phyloP scores from a whole-genome alignment of 371 early-diverging fungal genomes.

The Massospora cicadina region DNA sequence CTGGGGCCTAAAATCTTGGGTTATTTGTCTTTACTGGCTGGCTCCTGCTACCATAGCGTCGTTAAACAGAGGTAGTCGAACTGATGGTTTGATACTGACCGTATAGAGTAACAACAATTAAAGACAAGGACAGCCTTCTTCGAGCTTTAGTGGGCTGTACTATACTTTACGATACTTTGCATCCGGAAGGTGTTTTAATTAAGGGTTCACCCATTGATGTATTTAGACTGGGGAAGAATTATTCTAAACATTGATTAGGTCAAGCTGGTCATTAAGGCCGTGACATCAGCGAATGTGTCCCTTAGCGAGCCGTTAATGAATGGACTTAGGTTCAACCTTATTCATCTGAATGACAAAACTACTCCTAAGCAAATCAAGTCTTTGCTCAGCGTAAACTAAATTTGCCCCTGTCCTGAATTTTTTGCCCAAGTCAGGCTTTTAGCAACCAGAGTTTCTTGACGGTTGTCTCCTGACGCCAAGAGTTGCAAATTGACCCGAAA shows the following conservation, averaged over 20 bases:
- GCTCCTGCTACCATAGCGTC: constrained; percentile 47
- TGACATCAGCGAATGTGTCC: constrained; percentile 36
- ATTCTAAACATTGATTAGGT: constrained; percentile 26
- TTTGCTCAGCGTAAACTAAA: constrained; percentile 16
- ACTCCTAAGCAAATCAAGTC: constrained; percentile 59
- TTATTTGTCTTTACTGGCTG: constrained; percentile 39
- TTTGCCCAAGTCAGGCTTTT: neutral
- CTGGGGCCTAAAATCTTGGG: constrained; percentile 32
- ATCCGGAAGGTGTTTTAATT: constrained; percentile 56
- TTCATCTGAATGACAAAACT: constrained; percentile 59
- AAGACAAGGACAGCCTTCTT: constrained; percentile 39
- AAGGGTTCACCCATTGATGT: constrained; percentile 62
- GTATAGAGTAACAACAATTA: too few species aligned
- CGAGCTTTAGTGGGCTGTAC: constrained; percentile 75
- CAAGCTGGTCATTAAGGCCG: constrained; percentile 46
- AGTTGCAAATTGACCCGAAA: neutral
- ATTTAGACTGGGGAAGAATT: too few species aligned
- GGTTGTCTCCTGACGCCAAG: neutral
- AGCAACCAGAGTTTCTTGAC: neutral
- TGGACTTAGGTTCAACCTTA: constrained; percentile 54
- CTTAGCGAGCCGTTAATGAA: constrained; percentile 39
- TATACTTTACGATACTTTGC: constrained; percentile 77
- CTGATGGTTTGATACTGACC: too few species aligned
- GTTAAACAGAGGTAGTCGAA: constrained; percentile 32
- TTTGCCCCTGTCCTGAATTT: neutral